phyloP scores from a whole-genome alignment of 2,329 filamentous ascomycete species.

The Trichoderma hamatum region DNA sequence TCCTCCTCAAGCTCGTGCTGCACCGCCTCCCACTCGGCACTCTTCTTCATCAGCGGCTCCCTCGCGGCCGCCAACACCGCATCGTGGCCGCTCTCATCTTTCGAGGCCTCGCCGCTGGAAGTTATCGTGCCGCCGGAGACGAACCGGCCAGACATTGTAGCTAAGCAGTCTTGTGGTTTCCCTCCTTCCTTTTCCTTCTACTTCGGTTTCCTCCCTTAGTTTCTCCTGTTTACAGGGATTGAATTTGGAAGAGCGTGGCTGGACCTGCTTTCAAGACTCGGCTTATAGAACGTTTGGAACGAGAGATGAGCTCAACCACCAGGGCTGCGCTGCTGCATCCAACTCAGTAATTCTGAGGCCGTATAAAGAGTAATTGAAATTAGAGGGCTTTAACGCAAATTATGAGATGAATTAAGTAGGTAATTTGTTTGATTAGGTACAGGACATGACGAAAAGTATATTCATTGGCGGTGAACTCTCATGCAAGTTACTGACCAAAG shows the following conservation, averaged over 20 bases:
- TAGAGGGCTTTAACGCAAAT: not conserved
- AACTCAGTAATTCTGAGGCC: not conserved
- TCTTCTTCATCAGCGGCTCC: slow-evolving; percentile 30
- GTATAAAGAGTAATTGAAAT: not conserved
- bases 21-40: slow-evolving; percentile 64
- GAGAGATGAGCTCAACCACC: not conserved
- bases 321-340: not conserved
- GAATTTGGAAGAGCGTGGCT: too few species aligned
- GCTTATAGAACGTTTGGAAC: not conserved
- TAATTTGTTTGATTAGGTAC: not conserved
- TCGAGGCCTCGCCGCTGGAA: slow-evolving; percentile 33
- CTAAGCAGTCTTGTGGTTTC: not conserved
- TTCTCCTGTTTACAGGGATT: not conserved
- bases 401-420: not conserved
- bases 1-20: slow-evolving; percentile 67
- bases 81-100: slow-evolving; percentile 30
- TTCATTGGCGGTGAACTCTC: not conserved
- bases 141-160: slow-evolving; percentile 57
- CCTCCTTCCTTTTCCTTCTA: not conserved
- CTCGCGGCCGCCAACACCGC: slow-evolving; percentile 28
- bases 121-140: slow-evolving; percentile 55
- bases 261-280: not conserved
- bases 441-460: not conserved
- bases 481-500: not conserved
- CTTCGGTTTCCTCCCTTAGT: too few species aligned